phyloP scores from a whole-genome alignment of 1,284 basidiomycete species.

The Termitomyces sp. region DNA sequence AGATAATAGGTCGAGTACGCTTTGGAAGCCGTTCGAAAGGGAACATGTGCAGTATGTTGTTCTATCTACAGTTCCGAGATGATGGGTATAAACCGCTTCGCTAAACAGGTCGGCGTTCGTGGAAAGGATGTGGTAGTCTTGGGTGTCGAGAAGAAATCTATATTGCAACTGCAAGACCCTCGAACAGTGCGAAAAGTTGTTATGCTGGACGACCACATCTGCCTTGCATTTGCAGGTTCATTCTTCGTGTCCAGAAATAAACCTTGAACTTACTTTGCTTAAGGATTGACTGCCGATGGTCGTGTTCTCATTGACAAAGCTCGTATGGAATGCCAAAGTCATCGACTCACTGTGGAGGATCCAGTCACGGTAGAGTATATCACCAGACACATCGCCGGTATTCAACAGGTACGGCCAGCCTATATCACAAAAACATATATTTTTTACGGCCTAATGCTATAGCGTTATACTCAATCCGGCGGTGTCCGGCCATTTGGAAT shows the following conservation, averaged over 20 bases:
- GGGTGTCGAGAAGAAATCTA: constrained; percentile 98
- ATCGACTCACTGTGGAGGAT: constrained; percentile 96
- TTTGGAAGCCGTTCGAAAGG: constrained; percentile 92
- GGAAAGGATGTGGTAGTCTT: constrained; percentile 94
- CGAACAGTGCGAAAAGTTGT: constrained; percentile 97
- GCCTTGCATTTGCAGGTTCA: constrained; percentile 94
- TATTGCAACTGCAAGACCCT: constrained; percentile 96
- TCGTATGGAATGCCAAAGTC: constrained; percentile 95
- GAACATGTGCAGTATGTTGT: constrained; percentile 86
- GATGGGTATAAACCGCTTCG: neutral
- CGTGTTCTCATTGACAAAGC: constrained; percentile 98
- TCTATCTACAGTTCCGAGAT: neutral
- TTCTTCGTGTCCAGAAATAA: constrained; percentile 7
- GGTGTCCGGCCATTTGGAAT: constrained; percentile 98
- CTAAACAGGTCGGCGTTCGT: constrained; percentile 82
- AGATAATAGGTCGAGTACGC: constrained; percentile 90
- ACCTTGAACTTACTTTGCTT: constrained; percentile 12
- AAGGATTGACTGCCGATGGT: constrained; percentile 96
- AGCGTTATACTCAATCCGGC: constrained; percentile 98
- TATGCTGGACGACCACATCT: constrained; percentile 98
- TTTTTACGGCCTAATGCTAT: neutral
- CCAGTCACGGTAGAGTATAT: constrained; percentile 99
- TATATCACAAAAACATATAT: neutral
- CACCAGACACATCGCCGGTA: constrained; percentile 94
- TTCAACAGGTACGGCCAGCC: constrained; percentile 76